Evolutionary conservation across 2,329 filamentous ascomycete species (phyloP).

Genomic region (Penicillium sp.): DNA sequence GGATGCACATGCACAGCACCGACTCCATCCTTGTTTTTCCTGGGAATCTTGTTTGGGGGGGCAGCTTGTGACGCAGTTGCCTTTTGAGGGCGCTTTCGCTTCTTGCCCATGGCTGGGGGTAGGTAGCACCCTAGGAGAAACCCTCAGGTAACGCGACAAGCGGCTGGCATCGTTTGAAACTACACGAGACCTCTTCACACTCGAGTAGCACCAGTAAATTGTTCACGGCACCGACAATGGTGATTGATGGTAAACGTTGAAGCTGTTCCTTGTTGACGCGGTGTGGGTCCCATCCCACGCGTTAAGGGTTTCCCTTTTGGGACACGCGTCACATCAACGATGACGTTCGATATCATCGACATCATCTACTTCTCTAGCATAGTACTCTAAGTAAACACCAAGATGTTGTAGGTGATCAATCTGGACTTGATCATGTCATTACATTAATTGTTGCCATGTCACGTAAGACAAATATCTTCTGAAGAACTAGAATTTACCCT

Average conservation of each 20-base stretch:
- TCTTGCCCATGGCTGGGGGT: conserved; percentile 31
- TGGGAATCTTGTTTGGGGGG: conserved; percentile 5
- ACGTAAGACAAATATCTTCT: too few species aligned
- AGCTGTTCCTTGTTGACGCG: neutral
- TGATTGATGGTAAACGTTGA: neutral
- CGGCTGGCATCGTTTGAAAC: neutral
- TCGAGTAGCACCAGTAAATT: neutral
- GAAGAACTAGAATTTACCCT: too few species aligned
- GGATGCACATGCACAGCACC: conserved; percentile 45
- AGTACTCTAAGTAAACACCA: too few species aligned
- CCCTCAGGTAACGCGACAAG: neutral
- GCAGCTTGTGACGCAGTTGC: conserved; percentile 9
- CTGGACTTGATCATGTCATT: too few species aligned
- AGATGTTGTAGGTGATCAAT: too few species aligned
- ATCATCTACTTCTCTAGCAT: too few species aligned
- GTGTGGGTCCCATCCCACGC: neutral
- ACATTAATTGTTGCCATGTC: too few species aligned
- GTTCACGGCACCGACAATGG: neutral
- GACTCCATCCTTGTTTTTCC: neutral
- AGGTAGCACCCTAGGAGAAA: neutral
- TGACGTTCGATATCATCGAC: too few species aligned
- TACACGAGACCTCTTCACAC: neutral
- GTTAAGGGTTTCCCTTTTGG: neutral
- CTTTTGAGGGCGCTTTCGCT: conserved; percentile 40
- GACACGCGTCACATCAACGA: neutral